Evolutionary conservation across 768 basidiomycete species (phyloP).

Genomic region (Naganishia randhawae): DNA sequence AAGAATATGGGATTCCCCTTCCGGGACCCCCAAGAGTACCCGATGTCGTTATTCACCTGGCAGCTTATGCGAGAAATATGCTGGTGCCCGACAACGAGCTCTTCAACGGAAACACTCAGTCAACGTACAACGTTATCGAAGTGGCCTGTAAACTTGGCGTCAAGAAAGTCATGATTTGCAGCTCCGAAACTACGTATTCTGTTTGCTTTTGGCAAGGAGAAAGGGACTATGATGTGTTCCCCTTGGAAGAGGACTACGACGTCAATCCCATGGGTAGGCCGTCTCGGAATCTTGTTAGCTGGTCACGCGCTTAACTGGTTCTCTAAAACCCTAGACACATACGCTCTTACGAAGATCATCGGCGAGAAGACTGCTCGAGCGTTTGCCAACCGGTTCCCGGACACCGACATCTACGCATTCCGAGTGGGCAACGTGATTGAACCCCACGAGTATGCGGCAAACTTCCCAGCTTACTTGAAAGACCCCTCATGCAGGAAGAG

Average conservation of each 20-base stretch:
- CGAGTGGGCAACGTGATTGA: constrained; percentile 47
- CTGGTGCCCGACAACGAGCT: constrained; percentile 45
- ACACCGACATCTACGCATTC: constrained; percentile 43
- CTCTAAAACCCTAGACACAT: constrained; percentile 32
- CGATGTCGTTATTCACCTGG: constrained; percentile 47
- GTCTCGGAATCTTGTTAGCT: neutral
- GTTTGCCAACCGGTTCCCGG: constrained; percentile 39
- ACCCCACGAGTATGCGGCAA: constrained; percentile 45
- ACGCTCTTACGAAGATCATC: constrained; percentile 43
- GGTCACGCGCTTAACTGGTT: constrained; percentile 30
- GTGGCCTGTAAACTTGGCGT: constrained; percentile 47
- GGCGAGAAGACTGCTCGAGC: constrained; percentile 43
- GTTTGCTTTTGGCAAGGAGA: constrained; percentile 49
- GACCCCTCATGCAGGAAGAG: constrained; percentile 42
- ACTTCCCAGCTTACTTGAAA: constrained; percentile 40
- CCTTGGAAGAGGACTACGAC: constrained; percentile 43
- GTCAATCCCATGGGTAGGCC: constrained; percentile 30
- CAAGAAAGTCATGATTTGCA: constrained; percentile 45
- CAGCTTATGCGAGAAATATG: constrained; percentile 46
- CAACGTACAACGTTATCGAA: constrained; percentile 49
- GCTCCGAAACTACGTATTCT: constrained; percentile 44
- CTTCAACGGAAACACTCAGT: constrained; percentile 39
- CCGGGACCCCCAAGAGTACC: constrained; percentile 23
- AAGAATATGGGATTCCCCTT: constrained; percentile 39
- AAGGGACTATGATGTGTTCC: constrained; percentile 42